Base-by-base conservation (phyloP, 768 basidiomycete genomes). In the Dacryopinax spathularia region DNA sequence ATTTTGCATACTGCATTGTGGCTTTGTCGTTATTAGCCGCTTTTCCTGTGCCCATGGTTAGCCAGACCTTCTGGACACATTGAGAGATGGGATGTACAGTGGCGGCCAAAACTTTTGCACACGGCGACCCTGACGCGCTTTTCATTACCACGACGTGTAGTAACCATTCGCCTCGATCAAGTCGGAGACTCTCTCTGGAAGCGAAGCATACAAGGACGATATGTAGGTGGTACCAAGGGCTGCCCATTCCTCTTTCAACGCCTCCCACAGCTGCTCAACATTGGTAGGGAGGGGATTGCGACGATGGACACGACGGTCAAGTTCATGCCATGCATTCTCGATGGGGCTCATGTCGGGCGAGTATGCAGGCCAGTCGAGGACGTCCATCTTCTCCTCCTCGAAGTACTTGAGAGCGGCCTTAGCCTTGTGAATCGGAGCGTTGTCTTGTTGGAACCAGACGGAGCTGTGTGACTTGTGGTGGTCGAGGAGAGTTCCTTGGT, bases 311-410 rank as follows among this genome's bases (percentile, higher is more conserved):
- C 15, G 34, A 12, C 29, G 48, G 37, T 71, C 66, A 22, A 73
- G 60, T 25, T 69, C 39, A 12, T 65, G 41, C 72, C 73, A 73
- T 20, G 68, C 65, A 65, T 74, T 68, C 64, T 74, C 70, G 29
- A 74, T 74, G 60, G 67, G 67, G 64, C 69, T 73, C 66, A 74
- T 66, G 59, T 73, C 70, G n/a, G 71, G 72, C 25, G 70, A 72
- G 6, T 69, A 62, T 33, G 70, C 44, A 5, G 70, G 68, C 70
- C 71, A 73, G 10, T 20, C 59, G 10, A 72, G 60, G 6, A 71
- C 2, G 39, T 60, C 35, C 34, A 67, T 34, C 16, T 62, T 25
- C 39, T 59, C 62, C 39, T 7, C 7, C 39, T 41, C 7, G 39
- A 41, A 41, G 39, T 41, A 18, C 6, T 18, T 15, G 18, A 41